Base-by-base conservation (phyloP, 2,329 filamentous ascomycete genomes). In the Paramyrothecium roridum region DNA sequence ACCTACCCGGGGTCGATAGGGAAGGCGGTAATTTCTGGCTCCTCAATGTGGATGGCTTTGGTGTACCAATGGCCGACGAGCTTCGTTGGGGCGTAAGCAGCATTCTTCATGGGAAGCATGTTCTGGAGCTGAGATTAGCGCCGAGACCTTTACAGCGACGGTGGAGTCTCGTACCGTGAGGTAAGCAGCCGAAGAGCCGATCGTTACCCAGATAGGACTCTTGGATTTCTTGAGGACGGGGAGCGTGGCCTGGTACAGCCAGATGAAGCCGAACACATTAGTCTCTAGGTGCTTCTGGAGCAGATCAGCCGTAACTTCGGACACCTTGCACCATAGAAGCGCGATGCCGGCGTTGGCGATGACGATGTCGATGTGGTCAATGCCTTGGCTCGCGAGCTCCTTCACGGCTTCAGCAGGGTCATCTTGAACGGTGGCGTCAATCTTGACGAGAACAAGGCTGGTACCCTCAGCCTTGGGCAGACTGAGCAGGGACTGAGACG, bases 291-390 rank as follows among this genome's bases (percentile, higher is more conserved):
- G 72, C 1, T 67, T 61, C 3, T 61, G 43, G 45, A 80, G 54
- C 22, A 76, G 72, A 1, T 60, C 57, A 8, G 67, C 55, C 22
- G 68, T 64, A 19, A 70, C 67, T 2, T 71, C 66, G 3, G 58
- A 52, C 1, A 74, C 68, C 0, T 61, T 58, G 0, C 70, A 70
- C 40, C 61, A 75, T 17, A 60, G 51, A 3, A 67, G 65, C 4
- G 63, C 62, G 12, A 79, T 73, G 13, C 73, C 80, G 0, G 80
- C 80, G 61, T 83, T 84, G 48, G 80, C 76, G 52, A 84, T 76
- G 2, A 84, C 72, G 7, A 80, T 63, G 57, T 84, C 80, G 2
- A 83, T 63, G 22, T 71, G 64, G 4, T 65, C 61, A 57, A 83
- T 75, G 3, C 68, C 69, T 16, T 70, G 57, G 3, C 56, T 50